phyloP scores from a whole-genome alignment of 768 basidiomycete species.

The Steccherinum ochraceum region DNA sequence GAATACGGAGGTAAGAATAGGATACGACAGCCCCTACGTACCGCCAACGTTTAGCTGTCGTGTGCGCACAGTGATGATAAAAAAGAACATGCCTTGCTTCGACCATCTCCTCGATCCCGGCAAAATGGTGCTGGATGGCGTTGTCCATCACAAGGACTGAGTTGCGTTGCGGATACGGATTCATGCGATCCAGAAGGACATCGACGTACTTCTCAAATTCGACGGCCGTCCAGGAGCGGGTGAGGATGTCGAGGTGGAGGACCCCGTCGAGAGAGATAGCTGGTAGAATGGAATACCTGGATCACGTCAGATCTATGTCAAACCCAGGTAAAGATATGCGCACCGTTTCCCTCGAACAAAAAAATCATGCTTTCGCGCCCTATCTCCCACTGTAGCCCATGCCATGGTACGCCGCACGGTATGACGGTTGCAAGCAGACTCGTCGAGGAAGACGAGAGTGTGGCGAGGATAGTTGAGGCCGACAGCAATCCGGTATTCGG shows the following conservation, averaged over 20 bases:
- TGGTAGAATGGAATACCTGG: constrained; percentile 30
- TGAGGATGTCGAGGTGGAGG: constrained; percentile 21
- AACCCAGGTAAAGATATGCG: not conserved
- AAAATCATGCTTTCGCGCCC: constrained; percentile 17
- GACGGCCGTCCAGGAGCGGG: constrained; percentile 23
- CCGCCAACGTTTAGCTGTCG: not conserved
- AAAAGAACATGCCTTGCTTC: constrained; percentile 21
- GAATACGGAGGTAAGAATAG: constrained; percentile 29
- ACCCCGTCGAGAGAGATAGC: constrained; percentile 31
- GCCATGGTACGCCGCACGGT: constrained; percentile 16
- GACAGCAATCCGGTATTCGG: constrained; percentile 5
- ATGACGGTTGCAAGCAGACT: constrained; percentile 24
- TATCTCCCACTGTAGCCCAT: constrained; percentile 22
- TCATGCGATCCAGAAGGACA: constrained; percentile 29
- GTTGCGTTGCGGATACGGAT: constrained; percentile 28
- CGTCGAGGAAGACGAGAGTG: constrained; percentile 29
- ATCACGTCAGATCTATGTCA: not conserved
- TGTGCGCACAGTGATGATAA: not conserved
- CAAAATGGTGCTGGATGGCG: constrained; percentile 27
- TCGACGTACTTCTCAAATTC: constrained; percentile 27
- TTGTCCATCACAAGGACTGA: constrained; percentile 37
- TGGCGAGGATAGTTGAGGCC: constrained; percentile 11
- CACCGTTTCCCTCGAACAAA: constrained; percentile 24
- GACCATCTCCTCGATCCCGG: constrained; percentile 21
- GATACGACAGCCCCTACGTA: constrained; percentile 6